Evolutionary conservation across 2,329 filamentous ascomycete genomes (phyloP), one percentile per base, ranked within the genome.

Genomic region (Penicillium sp.): DNA sequence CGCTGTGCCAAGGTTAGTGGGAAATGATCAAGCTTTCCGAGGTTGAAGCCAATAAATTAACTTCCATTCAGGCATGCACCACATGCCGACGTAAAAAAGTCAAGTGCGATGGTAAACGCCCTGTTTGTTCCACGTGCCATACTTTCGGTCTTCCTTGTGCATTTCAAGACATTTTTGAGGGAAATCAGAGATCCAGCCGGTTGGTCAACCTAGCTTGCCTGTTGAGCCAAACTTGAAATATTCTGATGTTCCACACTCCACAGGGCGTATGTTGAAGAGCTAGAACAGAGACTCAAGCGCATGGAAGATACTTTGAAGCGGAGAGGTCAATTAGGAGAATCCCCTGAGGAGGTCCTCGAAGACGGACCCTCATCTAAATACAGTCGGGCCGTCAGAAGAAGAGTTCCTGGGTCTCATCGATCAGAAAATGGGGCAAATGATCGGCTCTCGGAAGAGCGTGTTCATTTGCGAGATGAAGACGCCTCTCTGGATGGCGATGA

Each of bases 91-190:
- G 33, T n/a, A 58, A 56, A 29, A 60, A 60, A 21, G 58, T 58
- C 22, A 58, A 60, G 46, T 58, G 56, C 49, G 58, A 60, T 56
- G 52, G 58, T 14, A 56, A 44, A 47, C 37, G 52, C n/a, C 58
- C 49, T 7, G 31, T 56, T 37, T 60, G 58, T 42, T 48, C 54
- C 19, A 42, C 56, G 42, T 56, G 49, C 43, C 43, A n/a, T 26
- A 58, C 50, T 37, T 60, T 60, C 22, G 37, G 53, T n/a, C 44
- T 59, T 2, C 33, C 52, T 16, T 54, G 52, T 31, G 49, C 52
- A 37, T 59, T 53, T 33, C 43, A 60, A 19, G 56, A 56, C 19
- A 31, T 42, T 19, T 49, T 47, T 21, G 42, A 39, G 37, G 48
- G 42, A n/a, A 47, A n/a, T 22, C 33, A 26, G 27, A 49, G 31